Conservation (phyloP, 1,139 yeast species). For the Pichia terricola region DNA sequence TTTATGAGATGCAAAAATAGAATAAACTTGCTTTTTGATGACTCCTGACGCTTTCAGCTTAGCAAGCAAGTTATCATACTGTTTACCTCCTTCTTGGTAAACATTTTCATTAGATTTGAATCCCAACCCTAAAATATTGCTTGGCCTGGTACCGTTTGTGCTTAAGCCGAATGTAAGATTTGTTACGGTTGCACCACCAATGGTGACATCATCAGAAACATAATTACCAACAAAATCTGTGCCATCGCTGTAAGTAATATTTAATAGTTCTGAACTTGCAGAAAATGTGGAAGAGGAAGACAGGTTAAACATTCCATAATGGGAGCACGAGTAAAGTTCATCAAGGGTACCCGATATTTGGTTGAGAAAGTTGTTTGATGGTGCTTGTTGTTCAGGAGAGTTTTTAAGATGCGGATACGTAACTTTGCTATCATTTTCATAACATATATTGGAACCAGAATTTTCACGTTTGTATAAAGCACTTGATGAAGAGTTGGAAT, state of each 20-base stretch:
- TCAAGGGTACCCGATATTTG: not conserved
- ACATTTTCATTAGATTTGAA: slow-evolving; percentile 38
- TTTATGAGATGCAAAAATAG: slow-evolving; percentile 33
- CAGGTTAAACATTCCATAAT: slow-evolving; percentile 39
- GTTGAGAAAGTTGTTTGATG: not conserved
- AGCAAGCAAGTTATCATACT: slow-evolving; percentile 44
- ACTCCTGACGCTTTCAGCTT: slow-evolving; percentile 40
- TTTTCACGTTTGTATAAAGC: no score
- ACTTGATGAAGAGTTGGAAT: not conserved
- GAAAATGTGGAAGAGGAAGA: slow-evolving; percentile 35
- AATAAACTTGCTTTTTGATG: slow-evolving; percentile 41
- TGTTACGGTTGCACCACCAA: slow-evolving; percentile 32
- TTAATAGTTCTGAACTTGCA: slow-evolving; percentile 33
- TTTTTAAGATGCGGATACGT: no score
- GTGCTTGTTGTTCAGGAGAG: not conserved
- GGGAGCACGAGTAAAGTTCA: slow-evolving; percentile 18
- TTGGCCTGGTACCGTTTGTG: slow-evolving; percentile 33
- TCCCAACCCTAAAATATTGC: slow-evolving; percentile 51
- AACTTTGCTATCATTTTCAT: no score
- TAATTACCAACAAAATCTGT: slow-evolving; percentile 48
- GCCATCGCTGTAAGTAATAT: slow-evolving; percentile 49
- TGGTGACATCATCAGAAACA: slow-evolving; percentile 41
- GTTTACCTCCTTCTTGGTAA: slow-evolving; percentile 16
- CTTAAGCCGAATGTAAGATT: slow-evolving; percentile 46
- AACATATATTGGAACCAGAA: not conserved